A percentile compares a stretch with the other conserved stretches of the same genome.
Conservation (phyloP, 306 rosid species). For the Rosa rugosa region DNA sequence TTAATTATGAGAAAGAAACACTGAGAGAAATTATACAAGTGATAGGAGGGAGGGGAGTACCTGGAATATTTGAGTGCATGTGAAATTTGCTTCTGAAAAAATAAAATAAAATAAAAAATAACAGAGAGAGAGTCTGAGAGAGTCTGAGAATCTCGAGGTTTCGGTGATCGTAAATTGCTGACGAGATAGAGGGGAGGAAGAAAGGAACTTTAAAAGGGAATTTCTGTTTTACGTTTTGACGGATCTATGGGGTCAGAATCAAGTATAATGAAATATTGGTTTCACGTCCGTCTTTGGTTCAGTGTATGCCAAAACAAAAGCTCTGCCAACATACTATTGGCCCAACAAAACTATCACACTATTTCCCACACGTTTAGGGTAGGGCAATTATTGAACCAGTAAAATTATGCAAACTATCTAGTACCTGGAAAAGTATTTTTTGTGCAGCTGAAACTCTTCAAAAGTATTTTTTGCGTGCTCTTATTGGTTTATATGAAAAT, state of each 20-base stretch:
- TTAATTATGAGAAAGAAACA: background rate
- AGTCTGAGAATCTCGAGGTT: background rate
- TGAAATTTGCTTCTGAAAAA: background rate
- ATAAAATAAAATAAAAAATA: background rate
- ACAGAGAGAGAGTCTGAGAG: background rate
- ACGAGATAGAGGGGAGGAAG: background rate
- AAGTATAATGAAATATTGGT: background rate
- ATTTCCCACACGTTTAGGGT: no score
- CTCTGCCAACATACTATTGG: background rate
- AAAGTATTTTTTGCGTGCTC: no score
- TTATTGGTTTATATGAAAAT: no score
- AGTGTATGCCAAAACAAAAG: background rate
- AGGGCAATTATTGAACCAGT: no score
- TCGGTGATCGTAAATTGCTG: background rate
- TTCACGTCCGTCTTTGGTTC: background rate
- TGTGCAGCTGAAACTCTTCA: no score
- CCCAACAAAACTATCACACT: background rate
- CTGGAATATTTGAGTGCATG: background rate
- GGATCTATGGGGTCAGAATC: background rate
- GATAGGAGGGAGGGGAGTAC: background rate
- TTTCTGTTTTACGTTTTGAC: background rate
- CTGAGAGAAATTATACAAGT: background rate
- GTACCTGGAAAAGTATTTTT: no score
- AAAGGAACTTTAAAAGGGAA: background rate
- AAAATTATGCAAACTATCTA: no score